Evolutionary conservation across 1,139 yeast genomes (phyloP).

Genomic region (Pichia sp.): DNA sequence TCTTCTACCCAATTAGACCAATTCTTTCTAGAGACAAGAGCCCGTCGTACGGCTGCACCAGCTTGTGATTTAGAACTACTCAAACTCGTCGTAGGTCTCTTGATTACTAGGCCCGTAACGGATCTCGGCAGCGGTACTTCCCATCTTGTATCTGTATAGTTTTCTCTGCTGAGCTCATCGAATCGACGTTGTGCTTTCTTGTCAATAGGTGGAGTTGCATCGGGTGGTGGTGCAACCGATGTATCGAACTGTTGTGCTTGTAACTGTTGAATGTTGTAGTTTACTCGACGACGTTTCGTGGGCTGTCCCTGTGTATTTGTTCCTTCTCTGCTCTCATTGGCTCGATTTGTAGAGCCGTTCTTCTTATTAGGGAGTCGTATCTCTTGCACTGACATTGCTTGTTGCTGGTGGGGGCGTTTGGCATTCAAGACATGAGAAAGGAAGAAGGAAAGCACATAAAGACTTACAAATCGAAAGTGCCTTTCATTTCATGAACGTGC

Average conservation of each 20-base stretch:
- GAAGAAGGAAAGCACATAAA: no score
- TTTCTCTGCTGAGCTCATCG: slow-evolving; percentile 34
- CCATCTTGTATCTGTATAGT: slow-evolving; percentile 30
- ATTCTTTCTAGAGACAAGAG: slow-evolving; percentile 33
- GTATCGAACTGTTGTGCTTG: slow-evolving; percentile 25
- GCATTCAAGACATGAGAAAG: no score
- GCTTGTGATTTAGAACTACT: no score
- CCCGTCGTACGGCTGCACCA: slow-evolving; percentile 28
- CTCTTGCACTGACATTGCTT: slow-evolving; percentile 1
- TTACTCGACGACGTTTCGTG: slow-evolving; percentile 24
- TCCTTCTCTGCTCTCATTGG: no score
- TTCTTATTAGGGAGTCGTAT: no score
- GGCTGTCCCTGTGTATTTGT: slow-evolving; percentile 1
- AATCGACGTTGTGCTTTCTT: no score
- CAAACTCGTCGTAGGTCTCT: slow-evolving; percentile 16
- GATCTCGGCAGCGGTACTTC: slow-evolving; percentile 35
- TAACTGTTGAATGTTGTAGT: slow-evolving; percentile 27
- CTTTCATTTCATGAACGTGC: no score
- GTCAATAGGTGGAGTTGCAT: no score
- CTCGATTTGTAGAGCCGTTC: no score
- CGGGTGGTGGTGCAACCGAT: slow-evolving; percentile 24
- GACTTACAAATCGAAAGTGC: no score
- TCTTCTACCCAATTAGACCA: slow-evolving; percentile 35
- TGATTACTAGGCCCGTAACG: slow-evolving; percentile 15
- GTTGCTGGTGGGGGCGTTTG: slow-evolving; percentile 54